phyloP scores from a whole-genome alignment of 768 basidiomycete species.

The Austroboletus eburneus region DNA sequence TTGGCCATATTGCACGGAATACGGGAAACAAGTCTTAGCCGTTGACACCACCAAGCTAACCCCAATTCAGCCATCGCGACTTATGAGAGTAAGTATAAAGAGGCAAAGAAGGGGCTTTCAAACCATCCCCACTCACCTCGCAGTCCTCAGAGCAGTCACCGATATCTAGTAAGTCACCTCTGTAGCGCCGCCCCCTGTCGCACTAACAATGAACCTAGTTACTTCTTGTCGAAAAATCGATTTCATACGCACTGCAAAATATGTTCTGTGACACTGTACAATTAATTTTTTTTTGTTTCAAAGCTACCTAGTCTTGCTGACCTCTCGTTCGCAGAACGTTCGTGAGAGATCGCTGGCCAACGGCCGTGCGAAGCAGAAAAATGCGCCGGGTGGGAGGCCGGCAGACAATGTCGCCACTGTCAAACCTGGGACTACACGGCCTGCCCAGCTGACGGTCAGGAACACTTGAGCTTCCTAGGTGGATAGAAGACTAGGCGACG shows the following conservation, averaged over 20 bases:
- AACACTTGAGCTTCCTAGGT: not conserved
- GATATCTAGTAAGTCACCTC: not conserved
- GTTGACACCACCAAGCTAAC: not conserved
- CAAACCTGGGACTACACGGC: slow-evolving; percentile 4
- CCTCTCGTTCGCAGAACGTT: slow-evolving; percentile 1
- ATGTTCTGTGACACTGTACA: slow-evolving; percentile 8
- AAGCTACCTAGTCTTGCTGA: too few relatives aligned
- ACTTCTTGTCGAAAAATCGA: not conserved
- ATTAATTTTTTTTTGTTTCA: not conserved
- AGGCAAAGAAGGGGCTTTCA: not conserved
- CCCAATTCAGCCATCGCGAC: not conserved
- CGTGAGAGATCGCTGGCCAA: not conserved
- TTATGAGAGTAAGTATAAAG: slow-evolving; percentile 10
- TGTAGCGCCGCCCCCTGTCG: not conserved
- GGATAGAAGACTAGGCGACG: not conserved
- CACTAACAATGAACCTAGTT: slow-evolving; percentile 1
- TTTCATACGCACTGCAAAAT: not conserved
- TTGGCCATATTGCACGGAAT: too few relatives aligned
- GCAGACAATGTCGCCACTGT: not conserved
- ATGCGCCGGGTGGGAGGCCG: slow-evolving; percentile 9
- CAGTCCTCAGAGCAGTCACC: not conserved
- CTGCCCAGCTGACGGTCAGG: slow-evolving; percentile 1
- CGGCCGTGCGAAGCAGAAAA: not conserved
- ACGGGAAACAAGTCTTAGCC: too few relatives aligned
- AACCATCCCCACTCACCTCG: not conserved